Evolutionary conservation across 169 alveolate genomes (phyloP).

Genomic region (Plasmodium fragile): DNA sequence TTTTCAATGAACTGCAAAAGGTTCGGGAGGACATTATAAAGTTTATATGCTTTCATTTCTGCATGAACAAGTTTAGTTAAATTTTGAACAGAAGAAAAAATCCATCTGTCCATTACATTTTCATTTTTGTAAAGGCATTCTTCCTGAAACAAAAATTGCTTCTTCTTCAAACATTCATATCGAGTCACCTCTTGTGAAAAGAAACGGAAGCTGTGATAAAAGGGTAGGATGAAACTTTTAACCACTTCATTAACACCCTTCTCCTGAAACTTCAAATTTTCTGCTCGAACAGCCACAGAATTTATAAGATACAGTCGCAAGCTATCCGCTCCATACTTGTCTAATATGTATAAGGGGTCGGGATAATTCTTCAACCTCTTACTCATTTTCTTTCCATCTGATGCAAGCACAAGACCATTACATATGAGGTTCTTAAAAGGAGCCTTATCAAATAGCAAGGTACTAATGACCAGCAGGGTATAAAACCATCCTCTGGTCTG

Average conservation of each 20-base stretch:
- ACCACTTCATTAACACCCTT: constrained; percentile 95
- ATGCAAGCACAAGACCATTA: constrained; percentile 96
- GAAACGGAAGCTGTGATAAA: constrained; percentile 97
- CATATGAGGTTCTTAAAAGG: constrained; percentile 97
- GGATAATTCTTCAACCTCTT: constrained; percentile 98
- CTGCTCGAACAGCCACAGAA: constrained; percentile 98
- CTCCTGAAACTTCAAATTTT: constrained; percentile 93
- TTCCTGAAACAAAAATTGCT: constrained; percentile 88
- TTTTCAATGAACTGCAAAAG: constrained; percentile 95
- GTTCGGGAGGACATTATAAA: constrained; percentile 96
- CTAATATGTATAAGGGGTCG: constrained; percentile 93
- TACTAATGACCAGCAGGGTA: constrained; percentile 94
- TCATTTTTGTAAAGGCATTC: constrained; percentile 76
- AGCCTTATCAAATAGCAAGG: constrained; percentile 92
- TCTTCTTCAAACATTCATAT: constrained; percentile 88
- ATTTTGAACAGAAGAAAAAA: constrained; percentile 91
- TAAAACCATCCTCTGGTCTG: constrained; percentile 99
- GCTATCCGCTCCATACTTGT: constrained; percentile 96
- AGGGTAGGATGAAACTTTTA: constrained; percentile 98
- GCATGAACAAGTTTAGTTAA: constrained; percentile 87
- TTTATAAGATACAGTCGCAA: constrained; percentile 95
- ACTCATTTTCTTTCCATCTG: constrained; percentile 98
- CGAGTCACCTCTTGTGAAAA: constrained; percentile 95
- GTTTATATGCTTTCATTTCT: constrained; percentile 97
- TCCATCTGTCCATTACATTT: constrained; percentile 97